Evolutionary conservation across 768 basidiomycete genomes (phyloP).

Genomic region (Pleurotus pulmonarius): DNA sequence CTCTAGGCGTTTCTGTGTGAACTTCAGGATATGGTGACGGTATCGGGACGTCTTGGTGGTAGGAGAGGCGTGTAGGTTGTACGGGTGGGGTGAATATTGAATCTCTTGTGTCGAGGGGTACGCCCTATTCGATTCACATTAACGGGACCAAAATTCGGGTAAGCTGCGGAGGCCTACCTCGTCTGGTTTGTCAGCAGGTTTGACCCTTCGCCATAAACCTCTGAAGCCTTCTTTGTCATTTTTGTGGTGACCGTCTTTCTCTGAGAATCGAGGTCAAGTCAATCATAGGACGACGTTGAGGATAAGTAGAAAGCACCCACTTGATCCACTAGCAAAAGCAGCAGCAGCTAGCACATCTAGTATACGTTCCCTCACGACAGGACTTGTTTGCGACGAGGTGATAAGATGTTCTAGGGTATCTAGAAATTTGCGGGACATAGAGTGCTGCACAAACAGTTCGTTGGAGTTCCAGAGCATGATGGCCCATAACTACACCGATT

Average conservation of each 20-base stretch:
- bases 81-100: conserved; percentile 73
- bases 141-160: background rate
- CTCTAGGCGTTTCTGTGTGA: background rate
- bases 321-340: conserved; percentile 58
- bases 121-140: conserved; percentile 38
- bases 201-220: conserved; percentile 76
- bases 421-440: conserved; percentile 71
- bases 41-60: conserved; percentile 31
- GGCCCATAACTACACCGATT: conserved; percentile 68
- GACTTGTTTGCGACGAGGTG: conserved; percentile 56
- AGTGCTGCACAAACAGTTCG: conserved; percentile 66
- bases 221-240: conserved; percentile 54
- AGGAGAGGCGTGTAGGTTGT: conserved; percentile 31
- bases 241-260: background rate
- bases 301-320: conserved; percentile 25
- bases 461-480: conserved; percentile 85
- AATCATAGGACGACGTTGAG: background rate
- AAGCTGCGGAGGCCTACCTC: conserved; percentile 39
- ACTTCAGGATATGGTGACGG: conserved; percentile 17
- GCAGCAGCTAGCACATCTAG: conserved; percentile 82
- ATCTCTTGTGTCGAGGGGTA: conserved; percentile 77
- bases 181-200: conserved; percentile 77
- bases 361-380: conserved; percentile 78
- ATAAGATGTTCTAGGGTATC: conserved; percentile 77
- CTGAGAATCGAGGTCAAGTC: background rate